These are phyloP conservation scores for Ploettnerulaceae sp. DNA, from an alignment of 2,329 filamentous ascomycete genomes.

Conservation along the genomic window DNA sequence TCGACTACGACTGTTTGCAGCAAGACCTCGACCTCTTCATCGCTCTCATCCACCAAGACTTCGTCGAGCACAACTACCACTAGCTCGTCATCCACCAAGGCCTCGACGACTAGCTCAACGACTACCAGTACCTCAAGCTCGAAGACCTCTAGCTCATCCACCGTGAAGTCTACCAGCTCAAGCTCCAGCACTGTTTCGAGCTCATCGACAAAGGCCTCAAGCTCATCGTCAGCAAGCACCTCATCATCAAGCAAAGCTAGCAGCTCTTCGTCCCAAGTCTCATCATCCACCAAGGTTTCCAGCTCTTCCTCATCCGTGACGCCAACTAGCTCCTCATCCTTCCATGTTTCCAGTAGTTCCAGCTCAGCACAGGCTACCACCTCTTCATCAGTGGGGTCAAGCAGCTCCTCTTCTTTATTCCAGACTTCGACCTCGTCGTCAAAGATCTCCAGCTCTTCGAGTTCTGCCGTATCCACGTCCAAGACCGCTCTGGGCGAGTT, in stretches of 20 bases:
- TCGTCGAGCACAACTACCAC: constrained; percentile 3
- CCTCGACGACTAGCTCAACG: not conserved
- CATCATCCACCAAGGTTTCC: not conserved
- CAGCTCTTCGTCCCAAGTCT: too few species aligned
- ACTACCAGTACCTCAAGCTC: constrained; percentile 4
- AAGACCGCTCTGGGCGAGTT: not conserved
- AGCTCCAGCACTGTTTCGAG: too few species aligned
- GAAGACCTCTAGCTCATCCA: constrained; percentile 6
- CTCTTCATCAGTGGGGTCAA: not conserved
- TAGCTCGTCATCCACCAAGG: not conserved
- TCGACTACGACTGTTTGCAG: constrained; percentile 2
- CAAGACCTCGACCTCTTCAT: constrained; percentile 12
- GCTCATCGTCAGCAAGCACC: too few species aligned
- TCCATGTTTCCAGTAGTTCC: not conserved
- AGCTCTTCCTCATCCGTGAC: constrained; percentile 8
- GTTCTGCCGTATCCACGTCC: not conserved
- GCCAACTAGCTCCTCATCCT: not conserved
- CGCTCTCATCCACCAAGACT: constrained; percentile 1
- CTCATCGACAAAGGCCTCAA: not conserved
- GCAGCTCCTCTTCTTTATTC: not conserved
- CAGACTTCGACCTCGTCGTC: not conserved
- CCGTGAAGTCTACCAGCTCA: too few species aligned
- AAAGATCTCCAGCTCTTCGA: not conserved
- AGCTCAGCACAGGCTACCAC: too few species aligned
- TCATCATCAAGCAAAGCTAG: too few species aligned